phyloP scores from a whole-genome alignment of 805 yeast genomes.

The Schwanniomyces yamadae region DNA sequence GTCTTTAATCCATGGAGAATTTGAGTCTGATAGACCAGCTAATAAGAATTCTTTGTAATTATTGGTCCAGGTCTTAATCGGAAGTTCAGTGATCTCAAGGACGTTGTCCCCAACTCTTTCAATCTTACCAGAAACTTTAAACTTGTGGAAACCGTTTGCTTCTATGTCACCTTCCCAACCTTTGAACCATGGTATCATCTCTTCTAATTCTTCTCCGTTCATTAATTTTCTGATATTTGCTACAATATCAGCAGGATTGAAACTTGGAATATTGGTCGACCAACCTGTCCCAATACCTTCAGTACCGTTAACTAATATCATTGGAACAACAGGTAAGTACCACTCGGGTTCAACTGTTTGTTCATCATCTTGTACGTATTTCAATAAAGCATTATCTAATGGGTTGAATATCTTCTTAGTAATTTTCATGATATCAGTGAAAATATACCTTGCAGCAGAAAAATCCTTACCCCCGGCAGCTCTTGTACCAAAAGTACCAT shows the following conservation, averaged over 20 bases:
- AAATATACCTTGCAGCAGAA: constrained; percentile 96
- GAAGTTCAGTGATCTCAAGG: constrained; percentile 87
- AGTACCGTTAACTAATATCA: constrained; percentile 91
- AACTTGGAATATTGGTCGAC: constrained; percentile 91
- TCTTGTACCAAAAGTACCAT: constrained; percentile 95
- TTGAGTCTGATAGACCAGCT: constrained; percentile 70
- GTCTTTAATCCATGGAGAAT: constrained; percentile 85
- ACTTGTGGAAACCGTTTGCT: constrained; percentile 62
- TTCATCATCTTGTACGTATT: constrained; percentile 89
- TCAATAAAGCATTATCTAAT: constrained; percentile 73
- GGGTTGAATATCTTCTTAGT: constrained; percentile 77
- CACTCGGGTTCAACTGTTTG: constrained; percentile 92
- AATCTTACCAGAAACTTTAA: constrained; percentile 73
- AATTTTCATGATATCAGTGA: constrained; percentile 75
- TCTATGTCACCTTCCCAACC: constrained; percentile 92
- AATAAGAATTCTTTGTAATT: constrained; percentile 82
- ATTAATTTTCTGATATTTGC: constrained; percentile 69
- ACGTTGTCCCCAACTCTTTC: constrained; percentile 79
- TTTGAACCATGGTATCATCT: constrained; percentile 89
- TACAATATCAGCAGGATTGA: constrained; percentile 82
- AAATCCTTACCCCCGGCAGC: constrained; percentile 97
- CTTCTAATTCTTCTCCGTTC: constrained; percentile 65
- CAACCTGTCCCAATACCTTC: constrained; percentile 99
- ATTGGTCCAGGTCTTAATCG: constrained; percentile 90
- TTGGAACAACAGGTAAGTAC: constrained; percentile 92